These are phyloP conservation scores for Lachancea sp. DNA, from an alignment of 805 yeast species.

Conservation along the genomic window DNA sequence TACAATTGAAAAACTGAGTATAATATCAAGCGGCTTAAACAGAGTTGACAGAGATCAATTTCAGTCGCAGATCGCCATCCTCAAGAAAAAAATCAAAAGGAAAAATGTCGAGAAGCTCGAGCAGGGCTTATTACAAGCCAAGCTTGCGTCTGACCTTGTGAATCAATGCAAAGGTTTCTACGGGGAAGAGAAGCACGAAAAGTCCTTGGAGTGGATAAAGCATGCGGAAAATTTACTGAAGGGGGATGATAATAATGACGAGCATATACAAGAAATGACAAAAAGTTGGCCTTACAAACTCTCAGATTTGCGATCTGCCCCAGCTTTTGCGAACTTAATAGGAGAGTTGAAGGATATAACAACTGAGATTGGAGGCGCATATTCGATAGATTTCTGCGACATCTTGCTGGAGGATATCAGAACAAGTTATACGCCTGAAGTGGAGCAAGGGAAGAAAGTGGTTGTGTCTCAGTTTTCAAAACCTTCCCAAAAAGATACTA, in stretches of 20 bases:
- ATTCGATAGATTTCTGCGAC: conserved; percentile 50
- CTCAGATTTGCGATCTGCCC: conserved; percentile 28
- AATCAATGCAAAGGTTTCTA: conserved; percentile 32
- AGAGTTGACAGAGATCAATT: conserved; percentile 45
- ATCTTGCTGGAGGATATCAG: conserved; percentile 57
- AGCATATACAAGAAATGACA: conserved; percentile 28
- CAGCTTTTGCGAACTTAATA: conserved; percentile 36
- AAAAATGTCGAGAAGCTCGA: conserved; percentile 59
- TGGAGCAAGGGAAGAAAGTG: background rate
- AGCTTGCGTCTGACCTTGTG: conserved; percentile 39
- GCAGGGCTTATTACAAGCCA: conserved; percentile 48
- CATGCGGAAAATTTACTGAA: conserved; percentile 50
- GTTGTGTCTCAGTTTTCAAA: background rate
- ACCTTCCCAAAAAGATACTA: conserved; percentile 29
- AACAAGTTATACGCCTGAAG: conserved; percentile 2
- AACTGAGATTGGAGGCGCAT: conserved; percentile 63
- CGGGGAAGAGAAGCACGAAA: conserved; percentile 29
- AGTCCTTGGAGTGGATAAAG: conserved; percentile 54
- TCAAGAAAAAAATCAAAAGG: conserved; percentile 45
- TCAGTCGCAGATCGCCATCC: conserved; percentile 42
- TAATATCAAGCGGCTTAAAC: conserved; percentile 42
- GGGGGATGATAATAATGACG: conserved; percentile 40
- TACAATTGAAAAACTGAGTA: conserved; percentile 43
- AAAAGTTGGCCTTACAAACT: conserved; percentile 39
- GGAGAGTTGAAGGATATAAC: conserved; percentile 51